Base-by-base conservation (phyloP, 2,329 filamentous ascomycete species). In the Elsinoe arachidis region DNA sequence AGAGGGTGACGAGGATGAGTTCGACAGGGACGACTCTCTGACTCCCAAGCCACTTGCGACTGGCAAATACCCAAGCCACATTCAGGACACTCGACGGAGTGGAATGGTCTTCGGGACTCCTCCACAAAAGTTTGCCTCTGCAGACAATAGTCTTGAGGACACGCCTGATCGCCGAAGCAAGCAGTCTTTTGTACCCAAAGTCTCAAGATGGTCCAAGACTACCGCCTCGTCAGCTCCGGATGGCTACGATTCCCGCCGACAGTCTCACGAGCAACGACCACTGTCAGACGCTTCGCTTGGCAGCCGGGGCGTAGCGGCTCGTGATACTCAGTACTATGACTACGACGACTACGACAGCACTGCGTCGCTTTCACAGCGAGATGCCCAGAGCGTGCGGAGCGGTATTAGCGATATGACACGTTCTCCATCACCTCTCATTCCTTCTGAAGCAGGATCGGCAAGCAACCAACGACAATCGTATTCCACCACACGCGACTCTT, bases 121-220 rank as follows among this genome's bases (percentile, higher is more conserved):
- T 1, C 82, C 85, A 1, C 81, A 82, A 55, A 71, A 76, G 21
- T 61, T 68, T 61, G 26, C 68, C 59, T 60, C 61, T 64, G 58
- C 61, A 68, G 62, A 37, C 66, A 60, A 63, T 65, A 23, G 55
- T 73, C 85, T 83, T 57, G 90, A 95, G 61, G 88, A 90, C 61
- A 95, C 89, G 0, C 88, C 90, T 7, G 86, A 89, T 5, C 90
- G 88, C 72, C 81, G 82, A 61, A 88, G 87, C 70, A 96, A 95
- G 74, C 88, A 95, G 74, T 95, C 95, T 70, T 92, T 89, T 1
- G 87, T 82, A 67, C 90, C 91, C 21, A 96, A 95, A 75, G 91
- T 96, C 61, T 97, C 93, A 5, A 83, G 93, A 43, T 99, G 93
- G 93, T 97, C 92, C 0, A 93, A 95, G 74, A 97, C 92, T 1